Base-by-base conservation (phyloP, 1,284 basidiomycete genomes). In the Lentinula novae-zelandiae region DNA sequence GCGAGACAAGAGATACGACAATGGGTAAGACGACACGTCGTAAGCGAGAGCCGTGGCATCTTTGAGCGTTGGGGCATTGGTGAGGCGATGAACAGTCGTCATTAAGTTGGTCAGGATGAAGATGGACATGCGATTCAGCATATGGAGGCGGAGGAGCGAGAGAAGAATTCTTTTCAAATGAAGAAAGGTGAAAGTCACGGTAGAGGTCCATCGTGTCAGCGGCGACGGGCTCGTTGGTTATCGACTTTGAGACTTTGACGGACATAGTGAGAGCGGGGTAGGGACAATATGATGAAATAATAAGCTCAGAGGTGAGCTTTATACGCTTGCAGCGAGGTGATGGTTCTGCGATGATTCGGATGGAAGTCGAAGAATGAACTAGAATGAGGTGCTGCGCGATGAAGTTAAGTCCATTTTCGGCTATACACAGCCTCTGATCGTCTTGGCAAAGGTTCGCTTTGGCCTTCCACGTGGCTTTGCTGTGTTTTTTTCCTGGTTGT, bases 1-100 rank as follows among this genome's bases (percentile, higher is more conserved):
- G 57, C 2, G 67, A 66, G 9, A 79, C 61, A 22, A 78, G 55
- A 0, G 68, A 55, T 42, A 74, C 60, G 1, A 75, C 60, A 2
- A 71, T 60, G 0, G 76, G 74, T 7, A 77, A 22, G 5, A 81
- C 62, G 31, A 79, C 57, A 22, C 66, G 71, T 13, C 69, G 69
- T 27, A 78, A 65, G 54, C 75, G 72, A 12, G 69, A 67, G 52
- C 71, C 68, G 62, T 80, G 80, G 65, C 77, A 79, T 13, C 70
- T 64, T 34, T 62, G 68, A 44, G 77, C 74, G 49, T 49, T 57
- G 3, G 50, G 55, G 44, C 48, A 40, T 51, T 53, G 61, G 34
- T 44, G 27, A 42, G 38, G 15, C 0, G 36, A 56, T 31, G 50
- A 59, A 33, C 56, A 46, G 12, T 39, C 34, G 46, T 49, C 34